Conservation (phyloP, 495 filamentous ascomycete species). For the Xylaria longipes region DNA sequence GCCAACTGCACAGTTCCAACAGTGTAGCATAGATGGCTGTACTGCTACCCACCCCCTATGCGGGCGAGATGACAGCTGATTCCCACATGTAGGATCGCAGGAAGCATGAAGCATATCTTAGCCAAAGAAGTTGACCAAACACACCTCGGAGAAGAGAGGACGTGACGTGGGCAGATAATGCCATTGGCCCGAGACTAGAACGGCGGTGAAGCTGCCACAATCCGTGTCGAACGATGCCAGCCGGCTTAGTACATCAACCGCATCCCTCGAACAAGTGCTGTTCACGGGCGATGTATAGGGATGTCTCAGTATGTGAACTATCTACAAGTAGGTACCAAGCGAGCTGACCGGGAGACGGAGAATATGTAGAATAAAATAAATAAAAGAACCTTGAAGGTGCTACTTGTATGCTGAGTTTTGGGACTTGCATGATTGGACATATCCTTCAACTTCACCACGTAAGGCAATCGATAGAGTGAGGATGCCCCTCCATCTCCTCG, state of each 20-base stretch:
- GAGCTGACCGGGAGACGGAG: neutral
- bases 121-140: neutral
- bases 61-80: slow-evolving; percentile 2
- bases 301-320: neutral
- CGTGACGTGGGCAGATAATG: slow-evolving; percentile 2
- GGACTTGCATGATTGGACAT: neutral
- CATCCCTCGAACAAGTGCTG: neutral
- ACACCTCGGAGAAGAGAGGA: slow-evolving; percentile 3
- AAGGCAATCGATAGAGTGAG: no score
- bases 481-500: neutral
- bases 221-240: neutral
- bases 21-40: neutral
- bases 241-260: neutral
- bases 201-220: slow-evolving; percentile 15
- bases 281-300: neutral
- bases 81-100: neutral
- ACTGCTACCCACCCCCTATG: no score
- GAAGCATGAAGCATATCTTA: neutral
- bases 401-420: neutral
- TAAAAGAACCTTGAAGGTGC: neutral
- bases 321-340: neutral
- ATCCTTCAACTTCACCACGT: neutral
- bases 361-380: neutral
- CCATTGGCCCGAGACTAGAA: slow-evolving; percentile 11
- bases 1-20: neutral